Percentiles rank a stretch among this genome's conserved stretches.
Evolutionary conservation across 768 basidiomycete species (phyloP).

Genomic region (Suillus spraguei): DNA sequence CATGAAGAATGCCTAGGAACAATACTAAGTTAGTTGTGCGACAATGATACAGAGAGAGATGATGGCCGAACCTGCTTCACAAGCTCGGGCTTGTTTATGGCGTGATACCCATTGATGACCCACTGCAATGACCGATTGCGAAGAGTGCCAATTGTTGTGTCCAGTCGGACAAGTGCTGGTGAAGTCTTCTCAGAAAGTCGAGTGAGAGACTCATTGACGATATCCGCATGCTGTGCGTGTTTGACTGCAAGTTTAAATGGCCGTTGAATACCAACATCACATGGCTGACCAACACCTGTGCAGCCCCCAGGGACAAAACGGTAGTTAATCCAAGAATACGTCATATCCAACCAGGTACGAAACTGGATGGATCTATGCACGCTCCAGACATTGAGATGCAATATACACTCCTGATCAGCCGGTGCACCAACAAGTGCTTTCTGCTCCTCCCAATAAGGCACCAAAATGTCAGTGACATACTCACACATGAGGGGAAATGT

Average conservation of each 20-base stretch:
- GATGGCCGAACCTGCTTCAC: neutral
- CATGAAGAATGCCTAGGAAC: neutral
- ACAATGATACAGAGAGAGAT: too few relatives aligned
- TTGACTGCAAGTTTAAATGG: neutral
- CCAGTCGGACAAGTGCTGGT: neutral
- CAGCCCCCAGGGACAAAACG: neutral
- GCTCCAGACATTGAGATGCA: neutral
- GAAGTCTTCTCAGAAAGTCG: too few relatives aligned
- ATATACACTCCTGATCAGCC: neutral
- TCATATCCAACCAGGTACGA: neutral
- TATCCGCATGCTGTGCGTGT: neutral
- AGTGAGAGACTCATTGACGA: neutral
- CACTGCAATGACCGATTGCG: neutral
- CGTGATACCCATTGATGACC: neutral
- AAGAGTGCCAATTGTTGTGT: neutral
- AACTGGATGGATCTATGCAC: neutral
- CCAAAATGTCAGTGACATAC: neutral
- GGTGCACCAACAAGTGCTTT: neutral
- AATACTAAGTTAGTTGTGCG: too few relatives aligned
- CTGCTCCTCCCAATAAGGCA: neutral
- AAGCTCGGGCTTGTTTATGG: neutral
- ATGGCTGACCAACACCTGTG: slow-evolving; percentile 1
- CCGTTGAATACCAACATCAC: neutral
- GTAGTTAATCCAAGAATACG: slow-evolving; percentile 1
- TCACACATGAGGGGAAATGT: neutral